Evolutionary conservation across 2,329 filamentous ascomycete species (phyloP).

Genomic region (Hypoxylon sp.): DNA sequence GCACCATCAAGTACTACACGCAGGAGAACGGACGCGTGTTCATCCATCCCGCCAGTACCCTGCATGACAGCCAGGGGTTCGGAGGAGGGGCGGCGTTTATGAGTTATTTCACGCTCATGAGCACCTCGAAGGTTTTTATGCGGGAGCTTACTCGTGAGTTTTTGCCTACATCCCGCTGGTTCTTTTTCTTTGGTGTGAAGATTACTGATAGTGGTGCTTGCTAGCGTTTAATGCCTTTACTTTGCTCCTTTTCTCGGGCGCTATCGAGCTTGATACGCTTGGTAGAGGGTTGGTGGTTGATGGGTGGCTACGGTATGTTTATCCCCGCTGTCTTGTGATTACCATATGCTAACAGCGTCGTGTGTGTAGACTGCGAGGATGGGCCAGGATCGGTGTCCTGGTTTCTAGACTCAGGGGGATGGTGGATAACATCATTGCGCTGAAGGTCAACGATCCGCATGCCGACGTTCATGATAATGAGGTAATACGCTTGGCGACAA

Average conservation of each 20-base stretch:
- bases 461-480: slow-evolving; percentile 66
- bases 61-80: slow-evolving; percentile 85
- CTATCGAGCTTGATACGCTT: slow-evolving; percentile 84
- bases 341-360: slow-evolving; percentile 1
- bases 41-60: slow-evolving; percentile 85
- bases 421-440: slow-evolving; percentile 84
- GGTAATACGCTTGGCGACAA: slow-evolving; percentile 79
- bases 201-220: slow-evolving; percentile 10
- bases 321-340: background rate
- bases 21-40: slow-evolving; percentile 88
- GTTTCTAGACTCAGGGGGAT: slow-evolving; percentile 83
- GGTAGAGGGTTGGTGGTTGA: slow-evolving; percentile 90
- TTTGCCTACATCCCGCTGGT: background rate
- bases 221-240: slow-evolving; percentile 89
- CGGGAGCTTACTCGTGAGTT: slow-evolving; percentile 85
- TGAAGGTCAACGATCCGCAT: slow-evolving; percentile 79
- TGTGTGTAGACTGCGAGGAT: slow-evolving; percentile 71
- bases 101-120: slow-evolving; percentile 91
- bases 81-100: slow-evolving; percentile 79
- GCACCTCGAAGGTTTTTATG: slow-evolving; percentile 90
- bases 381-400: slow-evolving; percentile 93
- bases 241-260: slow-evolving; percentile 85
- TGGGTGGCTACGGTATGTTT: slow-evolving; percentile 74
- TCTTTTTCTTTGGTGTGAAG: background rate
- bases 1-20: slow-evolving; percentile 91